Conservation (phyloP, 495 filamentous ascomycete species). For the Podospora pseudopauciseta region DNA sequence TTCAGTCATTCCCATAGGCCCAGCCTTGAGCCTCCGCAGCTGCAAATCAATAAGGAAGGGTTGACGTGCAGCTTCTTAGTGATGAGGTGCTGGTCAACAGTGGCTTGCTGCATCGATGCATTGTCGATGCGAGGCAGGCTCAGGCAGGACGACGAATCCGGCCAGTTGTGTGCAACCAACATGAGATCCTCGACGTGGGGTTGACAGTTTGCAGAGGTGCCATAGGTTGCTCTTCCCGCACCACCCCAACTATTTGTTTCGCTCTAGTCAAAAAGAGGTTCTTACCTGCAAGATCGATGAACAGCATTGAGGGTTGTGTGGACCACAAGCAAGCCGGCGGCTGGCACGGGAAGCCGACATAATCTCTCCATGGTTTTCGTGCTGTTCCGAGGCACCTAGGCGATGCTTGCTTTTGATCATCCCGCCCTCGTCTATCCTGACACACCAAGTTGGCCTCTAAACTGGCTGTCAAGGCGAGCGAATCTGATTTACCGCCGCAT, state of each 20-base stretch:
- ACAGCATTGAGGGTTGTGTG: not conserved
- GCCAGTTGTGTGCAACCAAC: not conserved
- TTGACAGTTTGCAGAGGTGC: not conserved
- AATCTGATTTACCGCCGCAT: constrained; percentile 17
- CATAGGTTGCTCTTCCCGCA: not conserved
- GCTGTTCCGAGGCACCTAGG: not conserved
- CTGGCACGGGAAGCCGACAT: not conserved
- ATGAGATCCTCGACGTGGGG: not conserved
- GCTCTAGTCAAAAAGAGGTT: not conserved
- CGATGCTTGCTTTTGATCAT: not conserved
- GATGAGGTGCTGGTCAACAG: constrained; percentile 1
- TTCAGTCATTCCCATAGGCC: constrained; percentile 2
- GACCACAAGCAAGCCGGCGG: not conserved
- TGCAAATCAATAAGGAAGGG: not conserved
- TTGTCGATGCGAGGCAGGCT: not conserved
- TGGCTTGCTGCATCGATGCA: not conserved
- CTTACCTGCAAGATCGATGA: constrained; percentile 2
- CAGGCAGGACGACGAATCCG: constrained; percentile 1
- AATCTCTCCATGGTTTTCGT: constrained; percentile 7
- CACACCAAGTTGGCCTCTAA: constrained; percentile 9
- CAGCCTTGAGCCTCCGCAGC: constrained; percentile 1
- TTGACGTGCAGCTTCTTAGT: constrained; percentile 4
- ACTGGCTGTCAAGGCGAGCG: not conserved
- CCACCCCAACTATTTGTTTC: not conserved
- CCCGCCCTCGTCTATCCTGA: constrained; percentile 9